A percentile compares a stretch with the other conserved stretches of the same genome.
Conservation (phyloP, 169 alveolate genomes). For the Besnoitia besnoiti region DNA sequence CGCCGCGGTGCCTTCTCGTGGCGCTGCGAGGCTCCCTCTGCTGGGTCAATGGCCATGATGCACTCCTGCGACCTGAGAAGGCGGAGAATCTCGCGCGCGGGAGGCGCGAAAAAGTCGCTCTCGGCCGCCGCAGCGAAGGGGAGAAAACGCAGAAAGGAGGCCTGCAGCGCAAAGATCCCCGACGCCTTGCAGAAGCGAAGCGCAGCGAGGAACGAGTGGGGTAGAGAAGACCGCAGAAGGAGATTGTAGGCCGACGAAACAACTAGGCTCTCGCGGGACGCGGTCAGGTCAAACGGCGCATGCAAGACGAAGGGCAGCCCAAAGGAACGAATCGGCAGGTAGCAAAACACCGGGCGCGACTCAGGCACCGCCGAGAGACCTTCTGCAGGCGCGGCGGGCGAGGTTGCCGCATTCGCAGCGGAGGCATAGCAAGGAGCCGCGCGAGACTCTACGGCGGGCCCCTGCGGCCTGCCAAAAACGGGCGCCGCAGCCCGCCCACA, state of each 20-base stretch:
- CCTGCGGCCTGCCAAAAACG: too few relatives aligned
- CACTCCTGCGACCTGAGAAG: background rate
- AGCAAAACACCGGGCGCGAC: conserved; percentile 48
- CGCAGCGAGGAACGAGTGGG: conserved; percentile 31
- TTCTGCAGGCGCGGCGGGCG: background rate
- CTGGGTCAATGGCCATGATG: conserved; percentile 20
- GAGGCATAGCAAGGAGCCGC: background rate
- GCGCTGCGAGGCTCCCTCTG: background rate
- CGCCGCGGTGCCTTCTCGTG: too few relatives aligned
- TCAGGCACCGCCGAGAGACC: background rate
- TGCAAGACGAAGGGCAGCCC: conserved; percentile 74
- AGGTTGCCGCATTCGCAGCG: background rate
- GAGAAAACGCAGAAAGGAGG: conserved; percentile 28
- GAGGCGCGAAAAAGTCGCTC: conserved; percentile 19
- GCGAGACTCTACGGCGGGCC: too few relatives aligned
- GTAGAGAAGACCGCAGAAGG: conserved; percentile 21
- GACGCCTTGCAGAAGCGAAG: background rate
- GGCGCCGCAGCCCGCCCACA: conserved; percentile 14
- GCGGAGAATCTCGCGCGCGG: background rate
- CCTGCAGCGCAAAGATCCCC: background rate
- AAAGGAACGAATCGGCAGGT: conserved; percentile 72
- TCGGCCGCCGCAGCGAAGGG: background rate
- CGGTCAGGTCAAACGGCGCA: conserved; percentile 72
- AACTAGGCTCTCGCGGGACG: conserved; percentile 70
- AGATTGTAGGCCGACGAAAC: conserved; percentile 22